Evolutionary conservation across 2,329 filamentous ascomycete genomes (phyloP).

Genomic region (Trichoderma sp.): DNA sequence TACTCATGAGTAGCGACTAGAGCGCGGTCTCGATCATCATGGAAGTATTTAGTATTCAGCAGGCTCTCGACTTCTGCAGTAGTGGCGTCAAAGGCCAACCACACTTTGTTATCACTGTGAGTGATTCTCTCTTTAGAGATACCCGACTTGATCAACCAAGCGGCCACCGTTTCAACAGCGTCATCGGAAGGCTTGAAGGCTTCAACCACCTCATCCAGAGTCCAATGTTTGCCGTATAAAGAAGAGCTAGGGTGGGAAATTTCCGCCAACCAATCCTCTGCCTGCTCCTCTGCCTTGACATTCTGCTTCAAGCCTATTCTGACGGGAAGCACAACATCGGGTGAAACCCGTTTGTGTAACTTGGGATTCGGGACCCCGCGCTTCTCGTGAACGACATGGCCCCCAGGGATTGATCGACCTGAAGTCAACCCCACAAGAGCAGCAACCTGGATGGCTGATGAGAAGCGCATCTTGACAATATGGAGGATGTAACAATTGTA

Average conservation of each 20-base stretch:
- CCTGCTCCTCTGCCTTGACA: constrained; percentile 39
- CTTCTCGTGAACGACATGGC: constrained; percentile 21
- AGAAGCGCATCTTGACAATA: constrained; percentile 7
- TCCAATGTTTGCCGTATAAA: constrained; percentile 47
- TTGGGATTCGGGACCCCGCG: constrained; percentile 9
- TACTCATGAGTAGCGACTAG: constrained; percentile 40
- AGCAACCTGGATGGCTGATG: constrained; percentile 4
- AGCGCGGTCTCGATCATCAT: constrained; percentile 36
- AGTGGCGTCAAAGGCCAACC: constrained; percentile 26
- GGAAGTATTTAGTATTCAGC: constrained; percentile 51
- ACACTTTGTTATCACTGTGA: constrained; percentile 50
- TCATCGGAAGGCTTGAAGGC: constrained; percentile 42
- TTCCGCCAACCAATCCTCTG: constrained; percentile 40
- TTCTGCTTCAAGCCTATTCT: constrained; percentile 44
- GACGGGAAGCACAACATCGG: constrained; percentile 30
- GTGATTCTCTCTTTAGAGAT: constrained; percentile 46
- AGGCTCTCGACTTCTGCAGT: constrained; percentile 42
- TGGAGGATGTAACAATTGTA: neutral
- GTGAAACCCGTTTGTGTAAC: constrained; percentile 15
- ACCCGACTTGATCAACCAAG: constrained; percentile 51
- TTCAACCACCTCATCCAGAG: constrained; percentile 39
- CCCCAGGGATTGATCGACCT: constrained; percentile 7
- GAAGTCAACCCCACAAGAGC: constrained; percentile 4
- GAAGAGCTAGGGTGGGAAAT: constrained; percentile 43
- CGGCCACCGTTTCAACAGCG: constrained; percentile 46